These are phyloP conservation scores for Epichloe bromicola DNA, from an alignment of 2,329 filamentous ascomycete species.

Conservation along the genomic window DNA sequence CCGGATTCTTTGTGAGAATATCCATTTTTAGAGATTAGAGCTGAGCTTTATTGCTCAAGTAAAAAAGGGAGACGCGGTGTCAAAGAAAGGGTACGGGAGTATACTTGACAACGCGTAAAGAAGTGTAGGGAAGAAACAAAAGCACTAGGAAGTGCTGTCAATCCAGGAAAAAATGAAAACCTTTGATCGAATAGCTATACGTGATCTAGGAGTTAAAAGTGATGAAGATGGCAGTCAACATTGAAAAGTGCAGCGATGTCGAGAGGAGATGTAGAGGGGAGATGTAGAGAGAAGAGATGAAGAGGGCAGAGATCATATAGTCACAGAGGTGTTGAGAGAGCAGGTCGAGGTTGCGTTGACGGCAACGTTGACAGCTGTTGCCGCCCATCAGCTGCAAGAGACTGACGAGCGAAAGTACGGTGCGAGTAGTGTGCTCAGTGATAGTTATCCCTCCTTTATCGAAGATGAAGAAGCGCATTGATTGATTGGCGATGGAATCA, in stretches of 20 bases:
- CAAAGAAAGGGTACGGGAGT: not conserved
- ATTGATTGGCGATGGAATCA: not conserved
- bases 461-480: not conserved
- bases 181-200: not conserved
- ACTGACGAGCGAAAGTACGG: not conserved
- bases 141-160: not conserved
- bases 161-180: too few species aligned
- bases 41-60: not conserved
- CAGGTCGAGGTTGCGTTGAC: not conserved
- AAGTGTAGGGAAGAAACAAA: not conserved
- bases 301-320: not conserved
- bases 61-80: not conserved
- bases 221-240: not conserved
- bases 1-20: not conserved
- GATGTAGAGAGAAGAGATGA: not conserved
- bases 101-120: too few species aligned
- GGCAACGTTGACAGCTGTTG: not conserved
- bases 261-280: not conserved
- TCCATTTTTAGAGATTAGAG: not conserved
- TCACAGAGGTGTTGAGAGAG: not conserved
- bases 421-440: not conserved
- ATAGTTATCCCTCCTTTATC: too few species aligned
- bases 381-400: not conserved
- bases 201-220: not conserved
- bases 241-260: too few species aligned